Percentiles rank a stretch among this genome's conserved stretches.
These are phyloP conservation scores for Triglochin maritima DNA, from an alignment of 106 monocot species.

Conservation along the genomic window DNA sequence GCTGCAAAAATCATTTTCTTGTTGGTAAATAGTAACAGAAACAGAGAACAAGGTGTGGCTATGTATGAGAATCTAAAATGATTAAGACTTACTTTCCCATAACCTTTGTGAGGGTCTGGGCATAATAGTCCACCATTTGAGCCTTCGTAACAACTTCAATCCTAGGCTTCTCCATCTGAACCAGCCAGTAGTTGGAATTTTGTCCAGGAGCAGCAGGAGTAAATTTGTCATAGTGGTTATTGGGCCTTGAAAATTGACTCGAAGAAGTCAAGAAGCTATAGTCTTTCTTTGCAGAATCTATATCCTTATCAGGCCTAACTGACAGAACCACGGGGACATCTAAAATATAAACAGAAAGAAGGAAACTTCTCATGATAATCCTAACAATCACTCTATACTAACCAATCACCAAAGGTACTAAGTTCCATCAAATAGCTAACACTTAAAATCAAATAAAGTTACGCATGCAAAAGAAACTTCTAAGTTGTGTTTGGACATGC, in stretches of 20 bases:
- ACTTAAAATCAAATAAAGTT: background rate
- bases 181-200: conserved; percentile 52
- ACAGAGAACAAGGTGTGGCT: background rate
- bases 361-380: background rate
- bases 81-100: conserved; percentile 64
- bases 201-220: conserved; percentile 14
- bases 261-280: conserved; percentile 17
- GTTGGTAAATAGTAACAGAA: background rate
- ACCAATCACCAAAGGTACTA: background rate
- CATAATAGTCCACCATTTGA: conserved; percentile 82
- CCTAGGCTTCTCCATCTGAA: conserved; percentile 70
- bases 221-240: conserved; percentile 18
- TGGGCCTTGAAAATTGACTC: conserved; percentile 10
- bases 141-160: conserved; percentile 85
- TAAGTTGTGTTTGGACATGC: too few relatives aligned
- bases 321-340: conserved; percentile 51
- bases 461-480: background rate
- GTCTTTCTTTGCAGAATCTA: conserved; percentile 20
- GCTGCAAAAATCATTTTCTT: conserved; percentile 18
- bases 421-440: background rate
- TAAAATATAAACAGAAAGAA: conserved; percentile 1
- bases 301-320: conserved; percentile 42
- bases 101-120: conserved; percentile 58
- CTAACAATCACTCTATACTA: background rate
- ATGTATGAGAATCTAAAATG: background rate